Conservation (phyloP, 306 rosid genomes). For the Quercus parvula region DNA sequence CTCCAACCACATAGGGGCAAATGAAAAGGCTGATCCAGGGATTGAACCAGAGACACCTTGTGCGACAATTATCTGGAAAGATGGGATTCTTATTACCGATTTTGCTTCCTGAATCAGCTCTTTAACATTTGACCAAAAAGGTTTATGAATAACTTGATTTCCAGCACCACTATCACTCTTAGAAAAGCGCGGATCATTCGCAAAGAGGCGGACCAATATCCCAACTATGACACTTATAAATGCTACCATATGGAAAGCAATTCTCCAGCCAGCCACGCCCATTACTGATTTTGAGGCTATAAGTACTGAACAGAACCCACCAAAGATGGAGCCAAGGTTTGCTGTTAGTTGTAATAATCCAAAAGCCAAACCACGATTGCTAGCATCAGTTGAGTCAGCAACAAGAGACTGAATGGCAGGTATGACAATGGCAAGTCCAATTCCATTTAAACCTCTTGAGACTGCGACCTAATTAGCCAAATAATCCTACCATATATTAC, state of each 20-base stretch:
- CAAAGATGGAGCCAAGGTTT: slow-evolving; percentile 64
- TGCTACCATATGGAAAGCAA: slow-evolving; percentile 73
- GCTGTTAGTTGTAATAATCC: slow-evolving; percentile 74
- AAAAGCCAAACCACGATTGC: slow-evolving; percentile 71
- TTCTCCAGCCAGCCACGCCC: slow-evolving; percentile 89
- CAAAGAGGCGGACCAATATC: slow-evolving; percentile 47
- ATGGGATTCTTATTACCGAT: slow-evolving; percentile 57
- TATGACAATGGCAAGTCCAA: slow-evolving; percentile 76
- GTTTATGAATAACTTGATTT: slow-evolving; percentile 18
- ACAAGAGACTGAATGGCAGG: slow-evolving; percentile 80
- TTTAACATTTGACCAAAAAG: slow-evolving; percentile 45
- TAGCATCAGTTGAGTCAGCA: slow-evolving; percentile 71
- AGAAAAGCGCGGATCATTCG: slow-evolving; percentile 60
- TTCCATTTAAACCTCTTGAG: slow-evolving; percentile 85
- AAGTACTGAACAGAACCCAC: slow-evolving; percentile 49
- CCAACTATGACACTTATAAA: slow-evolving; percentile 67
- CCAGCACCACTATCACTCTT: slow-evolving; percentile 12
- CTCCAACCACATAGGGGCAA: slow-evolving; percentile 82
- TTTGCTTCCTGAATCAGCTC: slow-evolving; percentile 56
- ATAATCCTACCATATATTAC: not conserved
- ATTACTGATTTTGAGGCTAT: slow-evolving; percentile 59
- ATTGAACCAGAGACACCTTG: slow-evolving; percentile 86
- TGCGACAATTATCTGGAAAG: slow-evolving; percentile 84
- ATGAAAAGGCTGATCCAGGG: slow-evolving; percentile 72
- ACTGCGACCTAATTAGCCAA: slow-evolving; percentile 56